These are phyloP conservation scores for Cytospora chrysosperma DNA, from an alignment of 2,329 filamentous ascomycete genomes.

Conservation along the genomic window DNA sequence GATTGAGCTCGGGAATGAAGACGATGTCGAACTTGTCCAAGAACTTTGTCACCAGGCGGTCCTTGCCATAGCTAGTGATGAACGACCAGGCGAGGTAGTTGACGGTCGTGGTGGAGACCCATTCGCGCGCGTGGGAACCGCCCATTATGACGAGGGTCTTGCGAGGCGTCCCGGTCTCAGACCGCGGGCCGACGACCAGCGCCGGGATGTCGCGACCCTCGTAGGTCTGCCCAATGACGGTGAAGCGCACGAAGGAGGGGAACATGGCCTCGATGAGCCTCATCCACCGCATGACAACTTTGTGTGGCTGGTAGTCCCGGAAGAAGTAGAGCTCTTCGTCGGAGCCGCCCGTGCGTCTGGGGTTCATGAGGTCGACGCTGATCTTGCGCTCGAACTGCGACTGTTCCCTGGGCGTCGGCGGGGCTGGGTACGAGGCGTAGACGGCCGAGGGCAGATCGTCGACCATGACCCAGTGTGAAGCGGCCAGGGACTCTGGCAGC, in stretches of 20 bases:
- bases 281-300: slow-evolving; percentile 82
- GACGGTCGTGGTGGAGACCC: slow-evolving; percentile 90
- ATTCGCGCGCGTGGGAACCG: slow-evolving; percentile 91
- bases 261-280: slow-evolving; percentile 87
- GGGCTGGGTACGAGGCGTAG: slow-evolving; percentile 68
- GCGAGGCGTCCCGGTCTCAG: slow-evolving; percentile 48
- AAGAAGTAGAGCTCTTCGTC: slow-evolving; percentile 68
- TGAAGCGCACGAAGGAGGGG: slow-evolving; percentile 70
- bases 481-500: slow-evolving; percentile 71
- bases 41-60: slow-evolving; percentile 69
- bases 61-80: slow-evolving; percentile 77
- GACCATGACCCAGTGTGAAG: slow-evolving; percentile 72
- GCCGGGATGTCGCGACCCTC: slow-evolving; percentile 86
- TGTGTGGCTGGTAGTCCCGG: slow-evolving; percentile 80
- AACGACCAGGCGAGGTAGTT: slow-evolving; percentile 89
- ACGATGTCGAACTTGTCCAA: slow-evolving; percentile 84
- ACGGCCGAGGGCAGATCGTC: slow-evolving; percentile 77
- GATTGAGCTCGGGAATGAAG: slow-evolving; percentile 85
- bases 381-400: slow-evolving; percentile 29
- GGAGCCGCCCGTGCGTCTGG: slow-evolving; percentile 27
- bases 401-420: slow-evolving; percentile 26
- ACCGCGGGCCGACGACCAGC: slow-evolving; percentile 66
- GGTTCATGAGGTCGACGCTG: slow-evolving; percentile 33
- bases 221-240: slow-evolving; percentile 78
- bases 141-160: slow-evolving; percentile 81